A percentile compares a stretch with the other conserved stretches of the same genome.
phyloP scores from a whole-genome alignment of 2,329 filamentous ascomycete species.

The Sporothrix globosa region DNA sequence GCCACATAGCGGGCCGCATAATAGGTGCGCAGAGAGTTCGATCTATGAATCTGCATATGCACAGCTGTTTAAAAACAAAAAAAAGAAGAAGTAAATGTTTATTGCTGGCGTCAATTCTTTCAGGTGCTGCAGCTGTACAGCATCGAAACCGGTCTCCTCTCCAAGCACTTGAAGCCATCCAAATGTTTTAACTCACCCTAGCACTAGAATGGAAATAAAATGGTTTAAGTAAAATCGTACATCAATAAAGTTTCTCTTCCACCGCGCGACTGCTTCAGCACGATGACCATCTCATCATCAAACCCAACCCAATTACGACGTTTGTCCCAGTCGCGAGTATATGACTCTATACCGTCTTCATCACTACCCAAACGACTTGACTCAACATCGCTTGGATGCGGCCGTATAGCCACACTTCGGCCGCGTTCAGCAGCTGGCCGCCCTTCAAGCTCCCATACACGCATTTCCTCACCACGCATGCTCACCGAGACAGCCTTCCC shows the following conservation, averaged over 20 bases:
- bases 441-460: constrained; percentile 88
- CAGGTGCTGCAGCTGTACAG: not conserved
- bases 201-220: not conserved
- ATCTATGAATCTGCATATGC: not conserved
- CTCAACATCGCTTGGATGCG: constrained; percentile 35
- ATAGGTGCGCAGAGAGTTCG: not conserved
- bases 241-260: constrained; percentile 76
- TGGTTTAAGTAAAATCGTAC: constrained; percentile 76
- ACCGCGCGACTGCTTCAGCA: constrained; percentile 70
- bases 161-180: not conserved
- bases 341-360: constrained; percentile 15
- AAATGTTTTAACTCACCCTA: not conserved
- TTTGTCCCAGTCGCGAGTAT: constrained; percentile 49
- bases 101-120: too few species aligned
- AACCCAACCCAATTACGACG: constrained; percentile 75
- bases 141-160: not conserved
- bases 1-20: too few species aligned
- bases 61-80: not conserved
- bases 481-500: constrained; percentile 92
- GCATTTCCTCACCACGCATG: constrained; percentile 73
- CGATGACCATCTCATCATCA: constrained; percentile 88
- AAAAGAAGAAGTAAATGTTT: too few species aligned
- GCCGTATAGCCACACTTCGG: constrained; percentile 56
- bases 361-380: not conserved
- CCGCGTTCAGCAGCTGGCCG: constrained; percentile 42